These are phyloP conservation scores for Baorangia bicolor DNA, from an alignment of 768 basidiomycete species.

Conservation along the genomic window DNA sequence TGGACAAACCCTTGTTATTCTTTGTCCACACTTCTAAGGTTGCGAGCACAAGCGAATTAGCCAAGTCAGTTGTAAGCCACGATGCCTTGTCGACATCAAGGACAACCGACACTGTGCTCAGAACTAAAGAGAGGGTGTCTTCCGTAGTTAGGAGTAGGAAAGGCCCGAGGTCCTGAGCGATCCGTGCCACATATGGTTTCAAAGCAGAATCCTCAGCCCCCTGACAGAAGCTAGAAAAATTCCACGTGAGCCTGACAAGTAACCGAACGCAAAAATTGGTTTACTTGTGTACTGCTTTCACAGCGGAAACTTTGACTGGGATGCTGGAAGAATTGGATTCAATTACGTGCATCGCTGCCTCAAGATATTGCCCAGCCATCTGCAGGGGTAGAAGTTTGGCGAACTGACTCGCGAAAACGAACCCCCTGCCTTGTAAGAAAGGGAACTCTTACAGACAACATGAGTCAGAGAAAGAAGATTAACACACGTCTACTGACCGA, in stretches of 20 bases:
- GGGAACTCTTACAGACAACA: constrained; percentile 58
- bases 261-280: constrained; percentile 20
- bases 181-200: constrained; percentile 63
- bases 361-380: constrained; percentile 82
- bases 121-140: constrained; percentile 83
- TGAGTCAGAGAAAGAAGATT: not conserved
- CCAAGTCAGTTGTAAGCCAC: constrained; percentile 71
- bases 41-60: constrained; percentile 61
- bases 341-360: constrained; percentile 82
- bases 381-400: constrained; percentile 68
- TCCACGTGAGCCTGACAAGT: constrained; percentile 3
- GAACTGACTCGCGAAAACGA: constrained; percentile 92
- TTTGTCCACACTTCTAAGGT: constrained; percentile 82
- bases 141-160: constrained; percentile 79
- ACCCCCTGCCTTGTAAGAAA: constrained; percentile 92
- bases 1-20: constrained; percentile 71
- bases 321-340: constrained; percentile 68
- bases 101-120: constrained; percentile 82
- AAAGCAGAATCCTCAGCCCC: constrained; percentile 57
- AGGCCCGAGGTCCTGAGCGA: constrained; percentile 80
- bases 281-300: constrained; percentile 92
- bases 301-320: constrained; percentile 93
- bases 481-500: constrained; percentile 49
- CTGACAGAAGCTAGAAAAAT: constrained; percentile 60
- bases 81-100: constrained; percentile 69